phyloP scores from a whole-genome alignment of 2,329 filamentous ascomycete species.

The Microsporum audouinii region DNA sequence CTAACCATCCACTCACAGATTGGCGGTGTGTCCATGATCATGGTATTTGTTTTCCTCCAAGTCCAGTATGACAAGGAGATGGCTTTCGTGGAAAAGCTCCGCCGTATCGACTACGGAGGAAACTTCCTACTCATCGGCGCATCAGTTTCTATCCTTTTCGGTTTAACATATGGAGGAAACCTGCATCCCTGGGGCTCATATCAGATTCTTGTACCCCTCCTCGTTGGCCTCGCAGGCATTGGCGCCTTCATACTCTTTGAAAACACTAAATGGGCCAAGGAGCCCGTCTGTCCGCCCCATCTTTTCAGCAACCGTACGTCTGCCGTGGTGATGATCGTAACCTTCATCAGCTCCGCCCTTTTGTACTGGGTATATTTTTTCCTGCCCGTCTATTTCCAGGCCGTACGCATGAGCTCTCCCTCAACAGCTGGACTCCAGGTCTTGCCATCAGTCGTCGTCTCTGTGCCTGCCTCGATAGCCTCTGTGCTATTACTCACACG shows the following conservation, averaged over 20 bases:
- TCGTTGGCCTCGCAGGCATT: slow-evolving; percentile 6
- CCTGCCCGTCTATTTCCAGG: slow-evolving; percentile 29
- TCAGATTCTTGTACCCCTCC: slow-evolving; percentile 5
- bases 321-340: slow-evolving; percentile 29
- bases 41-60: slow-evolving; percentile 20
- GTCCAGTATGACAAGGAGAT: slow-evolving; percentile 7
- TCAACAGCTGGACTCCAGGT: slow-evolving; percentile 23
- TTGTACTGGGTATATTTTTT: slow-evolving; percentile 20
- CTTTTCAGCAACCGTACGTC: slow-evolving; percentile 38
- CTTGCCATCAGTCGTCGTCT: slow-evolving; percentile 20
- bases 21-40: slow-evolving; percentile 13
- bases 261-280: slow-evolving; percentile 6
- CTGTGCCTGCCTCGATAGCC: slow-evolving; percentile 20
- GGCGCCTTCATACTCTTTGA: slow-evolving; percentile 7
- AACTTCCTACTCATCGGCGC: slow-evolving; percentile 6
- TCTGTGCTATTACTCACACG: slow-evolving; percentile 24
- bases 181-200: slow-evolving; percentile 7
- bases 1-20: not conserved
- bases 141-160: slow-evolving; percentile 3
- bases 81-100: not conserved
- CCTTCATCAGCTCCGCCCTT: slow-evolving; percentile 26
- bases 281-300: slow-evolving; percentile 32
- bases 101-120: slow-evolving; percentile 7
- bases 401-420: slow-evolving; percentile 27
- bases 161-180: slow-evolving; percentile 4